A percentile compares a stretch with the other conserved stretches of the same genome.
Conservation (phyloP, 2,329 filamentous ascomycete species). For the Colletotrichum tamarilloi region DNA sequence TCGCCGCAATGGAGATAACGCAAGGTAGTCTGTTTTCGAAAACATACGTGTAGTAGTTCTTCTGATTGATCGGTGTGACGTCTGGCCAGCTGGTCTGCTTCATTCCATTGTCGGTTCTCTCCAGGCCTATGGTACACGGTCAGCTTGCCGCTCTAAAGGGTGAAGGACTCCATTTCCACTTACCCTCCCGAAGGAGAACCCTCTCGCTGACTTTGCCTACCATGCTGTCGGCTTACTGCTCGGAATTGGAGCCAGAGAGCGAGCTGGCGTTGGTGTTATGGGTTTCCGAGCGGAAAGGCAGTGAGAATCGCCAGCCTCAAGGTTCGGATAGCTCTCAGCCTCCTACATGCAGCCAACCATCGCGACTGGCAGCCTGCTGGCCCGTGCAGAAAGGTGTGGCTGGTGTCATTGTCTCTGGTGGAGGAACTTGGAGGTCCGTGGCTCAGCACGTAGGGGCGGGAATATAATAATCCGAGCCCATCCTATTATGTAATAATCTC, state of each 20-base stretch:
- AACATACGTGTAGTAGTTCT: constrained; percentile 96
- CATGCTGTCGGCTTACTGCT: constrained; percentile 50
- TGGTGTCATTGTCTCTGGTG: background rate
- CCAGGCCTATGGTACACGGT: constrained; percentile 73
- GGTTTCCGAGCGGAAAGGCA: background rate
- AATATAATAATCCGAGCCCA: background rate
- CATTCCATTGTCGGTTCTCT: constrained; percentile 98
- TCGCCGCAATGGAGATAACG: background rate
- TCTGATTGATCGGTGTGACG: constrained; percentile 95
- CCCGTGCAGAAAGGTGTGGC: background rate
- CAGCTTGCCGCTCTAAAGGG: constrained; percentile 13
- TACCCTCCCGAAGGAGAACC: constrained; percentile 72
- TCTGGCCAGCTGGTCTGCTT: constrained; percentile 94
- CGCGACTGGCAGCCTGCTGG: constrained; percentile 3
- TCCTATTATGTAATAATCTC: background rate
- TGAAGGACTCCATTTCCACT: constrained; percentile 38
- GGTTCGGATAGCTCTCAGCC: constrained; percentile 28
- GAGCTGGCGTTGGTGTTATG: constrained; percentile 11
- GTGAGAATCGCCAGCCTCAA: constrained; percentile 21
- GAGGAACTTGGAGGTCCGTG: background rate
- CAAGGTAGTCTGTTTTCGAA: background rate
- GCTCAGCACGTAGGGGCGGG: accelerated
- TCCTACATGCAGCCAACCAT: constrained; percentile 21
- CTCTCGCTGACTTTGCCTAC: constrained; percentile 74
- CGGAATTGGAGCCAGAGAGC: constrained; percentile 19